Evolutionary conservation across 73 alveolate species (phyloP).

Genomic region (Blepharisma japonicum): DNA sequence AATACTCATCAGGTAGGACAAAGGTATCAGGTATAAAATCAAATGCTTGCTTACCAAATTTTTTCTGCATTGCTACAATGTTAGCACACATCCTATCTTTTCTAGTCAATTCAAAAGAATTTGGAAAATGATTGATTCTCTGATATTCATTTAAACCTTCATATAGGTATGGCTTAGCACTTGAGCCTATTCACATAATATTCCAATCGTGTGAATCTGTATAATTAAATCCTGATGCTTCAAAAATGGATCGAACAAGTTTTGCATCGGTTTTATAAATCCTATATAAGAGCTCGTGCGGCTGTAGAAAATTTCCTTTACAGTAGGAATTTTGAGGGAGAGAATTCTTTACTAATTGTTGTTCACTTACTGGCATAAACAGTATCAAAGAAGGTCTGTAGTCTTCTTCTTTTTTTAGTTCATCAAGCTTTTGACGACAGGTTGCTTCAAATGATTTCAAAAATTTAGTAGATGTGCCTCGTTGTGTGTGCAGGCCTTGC

Average conservation of each 20-base stretch:
- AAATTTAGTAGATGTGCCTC: not conserved
- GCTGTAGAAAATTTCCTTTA: constrained; percentile 9
- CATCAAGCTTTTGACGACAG: not conserved
- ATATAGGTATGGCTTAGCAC: constrained; percentile 56
- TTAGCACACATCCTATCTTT: constrained; percentile 70
- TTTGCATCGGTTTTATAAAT: constrained; percentile 28
- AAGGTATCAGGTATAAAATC: constrained; percentile 75
- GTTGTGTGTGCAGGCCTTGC: constrained; percentile 3
- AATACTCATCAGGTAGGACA: constrained; percentile 70
- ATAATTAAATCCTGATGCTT: constrained; percentile 23
- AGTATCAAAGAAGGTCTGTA: not conserved
- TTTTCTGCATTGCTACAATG: constrained; percentile 63
- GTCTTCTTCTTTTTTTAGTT: not conserved
- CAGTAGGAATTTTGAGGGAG: not conserved
- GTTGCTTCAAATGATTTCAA: not conserved
- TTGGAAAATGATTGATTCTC: constrained; percentile 78
- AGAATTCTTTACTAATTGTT: constrained; percentile 17
- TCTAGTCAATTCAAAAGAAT: constrained; percentile 66
- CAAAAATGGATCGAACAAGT: constrained; percentile 34
- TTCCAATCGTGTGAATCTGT: constrained; percentile 60
- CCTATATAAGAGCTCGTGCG: constrained; percentile 11
- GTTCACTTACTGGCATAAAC: constrained; percentile 25
- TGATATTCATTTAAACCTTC: constrained; percentile 69
- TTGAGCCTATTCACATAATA: constrained; percentile 57
- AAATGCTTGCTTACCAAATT: constrained; percentile 55